Evolutionary conservation across 1,139 yeast genomes (phyloP).

Genomic region (Maudiozyma humilis): DNA sequence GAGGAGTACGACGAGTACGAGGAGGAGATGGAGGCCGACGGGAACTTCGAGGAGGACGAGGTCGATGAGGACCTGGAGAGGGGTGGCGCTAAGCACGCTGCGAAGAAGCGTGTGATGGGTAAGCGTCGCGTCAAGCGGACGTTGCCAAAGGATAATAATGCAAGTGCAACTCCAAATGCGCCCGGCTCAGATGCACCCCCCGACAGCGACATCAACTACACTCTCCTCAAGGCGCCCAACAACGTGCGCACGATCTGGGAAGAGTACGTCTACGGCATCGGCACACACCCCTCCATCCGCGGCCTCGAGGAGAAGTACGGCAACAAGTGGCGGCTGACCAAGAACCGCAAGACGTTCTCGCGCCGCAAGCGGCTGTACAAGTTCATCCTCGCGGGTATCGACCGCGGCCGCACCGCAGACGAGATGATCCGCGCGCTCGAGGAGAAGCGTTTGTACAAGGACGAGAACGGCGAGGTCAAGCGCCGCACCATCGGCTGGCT

Average conservation of each 20-base stretch:
- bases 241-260: conserved; percentile 33
- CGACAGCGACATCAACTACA: conserved; percentile 20
- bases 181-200: neutral
- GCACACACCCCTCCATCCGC: conserved; percentile 32
- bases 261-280: conserved; percentile 31
- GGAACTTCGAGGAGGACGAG: conserved; percentile 16
- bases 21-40: conserved; percentile 12
- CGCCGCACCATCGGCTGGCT: conserved; percentile 32
- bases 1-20: conserved; percentile 11
- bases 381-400: conserved; percentile 31
- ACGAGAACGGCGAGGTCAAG: conserved; percentile 30
- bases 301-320: conserved; percentile 32
- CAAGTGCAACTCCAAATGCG: neutral
- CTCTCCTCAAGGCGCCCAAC: conserved; percentile 30
- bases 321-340: conserved; percentile 31
- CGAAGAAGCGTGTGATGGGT: conserved; percentile 1
- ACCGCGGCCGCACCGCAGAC: conserved; percentile 30
- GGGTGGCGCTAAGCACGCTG: conserved; percentile 2
- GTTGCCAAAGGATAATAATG: neutral
- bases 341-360: conserved; percentile 30
- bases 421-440: conserved; percentile 31
- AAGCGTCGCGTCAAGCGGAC: no score
- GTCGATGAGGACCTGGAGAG: conserved; percentile 13
- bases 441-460: conserved; percentile 25
- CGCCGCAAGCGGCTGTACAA: conserved; percentile 33